Conservation (phyloP, 2,329 filamentous ascomycete genomes). For the Ophiostoma australiae region DNA sequence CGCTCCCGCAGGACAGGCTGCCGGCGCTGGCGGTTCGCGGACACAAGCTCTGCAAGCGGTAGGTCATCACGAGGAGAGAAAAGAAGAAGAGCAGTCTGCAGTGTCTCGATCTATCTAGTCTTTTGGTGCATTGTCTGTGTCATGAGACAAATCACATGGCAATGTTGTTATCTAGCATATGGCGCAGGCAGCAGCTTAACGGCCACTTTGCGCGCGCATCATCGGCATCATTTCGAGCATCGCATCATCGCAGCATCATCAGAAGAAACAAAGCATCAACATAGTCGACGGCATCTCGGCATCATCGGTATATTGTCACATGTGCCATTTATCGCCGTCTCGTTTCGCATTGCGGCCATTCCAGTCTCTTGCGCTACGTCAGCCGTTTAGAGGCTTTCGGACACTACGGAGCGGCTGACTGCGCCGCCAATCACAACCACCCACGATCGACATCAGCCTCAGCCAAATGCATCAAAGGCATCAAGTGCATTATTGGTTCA, state of each 20-base stretch:
- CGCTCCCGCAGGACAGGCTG: conserved; percentile 40
- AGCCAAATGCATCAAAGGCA: not conserved
- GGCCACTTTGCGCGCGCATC: not conserved
- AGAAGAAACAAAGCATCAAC: not conserved
- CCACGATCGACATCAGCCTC: not conserved
- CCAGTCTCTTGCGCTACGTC: not conserved
- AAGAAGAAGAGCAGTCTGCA: not conserved
- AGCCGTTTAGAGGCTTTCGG: conserved; percentile 3
- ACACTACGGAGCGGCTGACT: conserved; percentile 6
- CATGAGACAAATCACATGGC: conserved; percentile 3
- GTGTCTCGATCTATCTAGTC: not conserved
- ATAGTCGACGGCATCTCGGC: not conserved
- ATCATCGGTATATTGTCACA: not conserved
- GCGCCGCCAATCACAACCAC: not conserved
- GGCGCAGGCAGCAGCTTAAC: not conserved
- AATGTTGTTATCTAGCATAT: not conserved
- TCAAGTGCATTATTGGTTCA: not conserved
- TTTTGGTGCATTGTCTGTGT: not conserved
- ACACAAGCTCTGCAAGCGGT: conserved; percentile 75
- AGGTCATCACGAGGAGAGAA: conserved; percentile 43
- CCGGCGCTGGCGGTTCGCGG: conserved; percentile 44
- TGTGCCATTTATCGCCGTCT: not conserved
- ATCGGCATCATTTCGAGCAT: not conserved
- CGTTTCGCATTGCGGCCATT: not conserved
- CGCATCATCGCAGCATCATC: too few species aligned